Evolutionary conservation across 768 basidiomycete genomes (phyloP).

Genomic region (Termitomyces sp.): DNA sequence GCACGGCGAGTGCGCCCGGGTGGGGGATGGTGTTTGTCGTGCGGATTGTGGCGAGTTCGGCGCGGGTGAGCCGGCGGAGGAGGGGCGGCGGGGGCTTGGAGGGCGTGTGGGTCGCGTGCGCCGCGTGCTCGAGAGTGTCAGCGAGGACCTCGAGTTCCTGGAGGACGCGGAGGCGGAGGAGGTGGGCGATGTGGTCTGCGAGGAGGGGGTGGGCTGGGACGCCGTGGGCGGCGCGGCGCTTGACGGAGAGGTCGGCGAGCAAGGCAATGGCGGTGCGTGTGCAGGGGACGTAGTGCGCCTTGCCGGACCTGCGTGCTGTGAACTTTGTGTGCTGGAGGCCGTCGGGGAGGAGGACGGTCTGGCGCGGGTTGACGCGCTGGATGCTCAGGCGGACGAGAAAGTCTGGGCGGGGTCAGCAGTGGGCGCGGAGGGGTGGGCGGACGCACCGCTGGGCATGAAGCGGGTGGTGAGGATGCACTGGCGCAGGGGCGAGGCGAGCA

Average conservation of each 20-base stretch:
- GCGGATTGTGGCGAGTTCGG: constrained; percentile 49
- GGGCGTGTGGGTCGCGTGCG: neutral
- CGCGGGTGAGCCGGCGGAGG: constrained; percentile 58
- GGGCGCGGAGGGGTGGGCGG: neutral
- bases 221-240: constrained; percentile 25
- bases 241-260: constrained; percentile 28
- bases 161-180: constrained; percentile 65
- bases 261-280: constrained; percentile 42
- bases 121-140: constrained; percentile 28
- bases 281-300: constrained; percentile 53
- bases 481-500: constrained; percentile 63
- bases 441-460: constrained; percentile 52
- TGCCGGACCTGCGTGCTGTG: constrained; percentile 37
- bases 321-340: constrained; percentile 65
- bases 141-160: constrained; percentile 67
- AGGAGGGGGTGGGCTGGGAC: constrained; percentile 36
- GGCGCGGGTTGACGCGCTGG: constrained; percentile 27
- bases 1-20: constrained; percentile 54
- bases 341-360: constrained; percentile 38
- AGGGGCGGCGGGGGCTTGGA: too few species aligned
- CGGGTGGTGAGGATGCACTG: constrained; percentile 43
- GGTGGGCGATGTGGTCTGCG: constrained; percentile 51
- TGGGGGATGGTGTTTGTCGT: constrained; percentile 41
- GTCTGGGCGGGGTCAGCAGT: constrained; percentile 31
- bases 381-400: constrained; percentile 58